Evolutionary conservation across 371 early-diverging fungal species (phyloP).

Genomic region (Saksenaea oblongispora): DNA sequence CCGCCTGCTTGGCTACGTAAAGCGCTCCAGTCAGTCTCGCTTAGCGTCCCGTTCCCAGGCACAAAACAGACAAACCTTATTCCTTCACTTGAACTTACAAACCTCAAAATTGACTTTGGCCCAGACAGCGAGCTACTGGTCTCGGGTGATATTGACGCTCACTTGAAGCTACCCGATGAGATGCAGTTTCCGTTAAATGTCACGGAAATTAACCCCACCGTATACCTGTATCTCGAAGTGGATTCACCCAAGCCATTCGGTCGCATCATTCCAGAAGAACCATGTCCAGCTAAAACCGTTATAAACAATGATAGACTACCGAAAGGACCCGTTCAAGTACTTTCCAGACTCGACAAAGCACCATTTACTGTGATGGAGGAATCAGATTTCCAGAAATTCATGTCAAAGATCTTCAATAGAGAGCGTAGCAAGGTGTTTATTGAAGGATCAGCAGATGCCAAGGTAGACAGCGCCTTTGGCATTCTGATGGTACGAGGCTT

Average conservation of each 20-base stretch:
- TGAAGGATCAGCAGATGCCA: constrained; percentile 40
- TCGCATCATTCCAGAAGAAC: constrained; percentile 23
- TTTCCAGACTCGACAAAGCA: constrained; percentile 29
- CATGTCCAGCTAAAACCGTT: constrained; percentile 34
- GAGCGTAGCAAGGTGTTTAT: constrained; percentile 27
- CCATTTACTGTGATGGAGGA: constrained; percentile 43
- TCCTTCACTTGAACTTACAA: constrained; percentile 29
- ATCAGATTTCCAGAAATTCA: constrained; percentile 42
- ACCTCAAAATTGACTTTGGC: constrained; percentile 47
- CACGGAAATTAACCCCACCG: constrained; percentile 32
- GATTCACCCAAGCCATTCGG: constrained; percentile 42
- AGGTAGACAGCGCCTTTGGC: constrained; percentile 44
- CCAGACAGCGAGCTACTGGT: constrained; percentile 24
- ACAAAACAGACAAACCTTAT: constrained; percentile 42
- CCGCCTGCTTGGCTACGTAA: constrained; percentile 46
- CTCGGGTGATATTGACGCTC: constrained; percentile 38
- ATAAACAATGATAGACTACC: constrained; percentile 9
- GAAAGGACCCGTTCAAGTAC: constrained; percentile 20
- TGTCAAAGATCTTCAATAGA: constrained; percentile 18
- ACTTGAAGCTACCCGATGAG: constrained; percentile 40
- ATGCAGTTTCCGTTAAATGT: constrained; percentile 49
- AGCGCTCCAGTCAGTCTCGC: constrained; percentile 32
- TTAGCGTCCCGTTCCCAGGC: constrained; percentile 48
- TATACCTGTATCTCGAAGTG: constrained; percentile 31
- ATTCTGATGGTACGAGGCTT: constrained; percentile 35